Evolutionary conservation across 441 rosid genomes (phyloP).

Genomic region (Euphorbia celastroides): DNA sequence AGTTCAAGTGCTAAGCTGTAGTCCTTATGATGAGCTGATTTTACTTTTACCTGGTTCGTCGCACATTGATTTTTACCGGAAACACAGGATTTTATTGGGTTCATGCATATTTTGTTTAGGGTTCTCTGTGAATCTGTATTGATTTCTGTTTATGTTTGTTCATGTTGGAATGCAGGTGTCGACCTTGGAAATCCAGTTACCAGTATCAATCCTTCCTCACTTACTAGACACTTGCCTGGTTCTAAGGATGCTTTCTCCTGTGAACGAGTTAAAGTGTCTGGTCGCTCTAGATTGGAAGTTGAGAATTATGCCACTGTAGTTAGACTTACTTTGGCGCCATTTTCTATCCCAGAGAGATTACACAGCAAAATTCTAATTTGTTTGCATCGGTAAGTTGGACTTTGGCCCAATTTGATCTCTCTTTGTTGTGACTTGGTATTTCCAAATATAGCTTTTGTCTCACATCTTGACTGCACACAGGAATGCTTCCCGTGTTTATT

Average conservation of each 20-base stretch:
- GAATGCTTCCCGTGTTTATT: conserved; percentile 62
- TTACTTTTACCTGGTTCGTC: not conserved
- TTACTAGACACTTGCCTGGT: conserved; percentile 21
- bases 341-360: conserved; percentile 44
- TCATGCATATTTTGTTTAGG: no score
- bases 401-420: not conserved
- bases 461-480: conserved; percentile 29
- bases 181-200: conserved; percentile 46
- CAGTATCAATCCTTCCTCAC: conserved; percentile 34
- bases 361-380: conserved; percentile 65
- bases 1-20: not conserved
- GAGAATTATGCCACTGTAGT: conserved; percentile 56
- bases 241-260: conserved; percentile 41
- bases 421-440: not conserved
- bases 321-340: conserved; percentile 50
- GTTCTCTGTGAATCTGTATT: no score
- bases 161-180: conserved; percentile 32
- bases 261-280: conserved; percentile 74
- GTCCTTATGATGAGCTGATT: not conserved
- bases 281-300: conserved; percentile 54
- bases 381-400: conserved; percentile 57
- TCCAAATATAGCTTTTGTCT: conserved; percentile 3
- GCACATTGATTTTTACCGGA: not conserved
- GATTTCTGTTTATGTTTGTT: not conserved
- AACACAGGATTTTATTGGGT: not conserved